These are phyloP conservation scores for Pascua sp. DNA, from an alignment of 1,284 basidiomycete species.

Conservation along the genomic window DNA sequence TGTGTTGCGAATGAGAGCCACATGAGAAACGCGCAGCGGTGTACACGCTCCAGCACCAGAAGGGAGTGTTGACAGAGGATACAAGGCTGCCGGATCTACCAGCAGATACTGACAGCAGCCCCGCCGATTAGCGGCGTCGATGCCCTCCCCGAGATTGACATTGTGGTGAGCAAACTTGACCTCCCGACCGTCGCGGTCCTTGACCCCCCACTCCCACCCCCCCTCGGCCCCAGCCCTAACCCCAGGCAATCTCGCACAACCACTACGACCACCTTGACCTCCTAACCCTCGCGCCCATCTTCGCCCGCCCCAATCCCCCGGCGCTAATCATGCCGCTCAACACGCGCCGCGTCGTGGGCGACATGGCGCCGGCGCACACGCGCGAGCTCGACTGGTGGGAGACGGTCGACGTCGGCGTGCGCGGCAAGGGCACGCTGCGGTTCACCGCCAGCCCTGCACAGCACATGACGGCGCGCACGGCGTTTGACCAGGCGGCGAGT, in stretches of 20 bases:
- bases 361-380: slow-evolving; percentile 41
- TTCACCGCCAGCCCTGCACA: slow-evolving; percentile 47
- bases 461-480: slow-evolving; percentile 56
- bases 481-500: slow-evolving; percentile 56
- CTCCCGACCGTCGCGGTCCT: too few species aligned
- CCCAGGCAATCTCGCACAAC: slow-evolving; percentile 54
- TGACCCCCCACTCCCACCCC: slow-evolving; percentile 23
- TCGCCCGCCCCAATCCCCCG: slow-evolving; percentile 19
- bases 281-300: slow-evolving; percentile 54
- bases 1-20: too few species aligned
- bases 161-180: slow-evolving; percentile 55
- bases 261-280: slow-evolving; percentile 67
- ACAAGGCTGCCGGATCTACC: too few species aligned
- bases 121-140: slow-evolving; percentile 44
- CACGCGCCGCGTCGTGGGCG: slow-evolving; percentile 52
- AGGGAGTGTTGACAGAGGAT: too few species aligned
- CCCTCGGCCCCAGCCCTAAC: too few species aligned
- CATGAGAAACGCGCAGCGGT: too few species aligned
- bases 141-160: slow-evolving; percentile 64
- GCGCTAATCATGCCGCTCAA: slow-evolving; percentile 67
- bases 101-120: background rate
- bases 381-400: slow-evolving; percentile 73
- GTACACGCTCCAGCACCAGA: too few species aligned
- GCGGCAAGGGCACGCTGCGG: slow-evolving; percentile 23
- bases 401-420: slow-evolving; percentile 23